Conservation (phyloP, 306 rosid genomes). For the Ormosia semicastrata region DNA sequence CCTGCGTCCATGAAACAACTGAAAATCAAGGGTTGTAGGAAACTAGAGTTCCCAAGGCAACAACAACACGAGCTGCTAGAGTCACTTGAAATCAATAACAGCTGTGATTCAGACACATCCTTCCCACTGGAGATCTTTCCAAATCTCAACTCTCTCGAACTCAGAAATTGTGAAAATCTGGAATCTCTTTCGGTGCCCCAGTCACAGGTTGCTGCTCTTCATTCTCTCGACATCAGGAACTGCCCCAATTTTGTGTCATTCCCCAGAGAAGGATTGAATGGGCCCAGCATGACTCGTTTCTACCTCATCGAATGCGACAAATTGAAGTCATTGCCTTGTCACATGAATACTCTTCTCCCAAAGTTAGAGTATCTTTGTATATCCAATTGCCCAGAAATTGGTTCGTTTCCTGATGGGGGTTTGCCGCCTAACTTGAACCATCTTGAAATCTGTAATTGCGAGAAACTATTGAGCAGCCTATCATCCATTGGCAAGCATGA, state of each 20-base stretch:
- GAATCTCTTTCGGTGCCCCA: background rate
- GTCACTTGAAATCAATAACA: background rate
- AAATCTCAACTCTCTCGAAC: background rate
- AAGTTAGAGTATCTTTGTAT: background rate
- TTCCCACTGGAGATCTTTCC: background rate
- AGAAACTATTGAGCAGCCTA: background rate
- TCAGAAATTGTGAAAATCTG: background rate
- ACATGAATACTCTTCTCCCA: background rate
- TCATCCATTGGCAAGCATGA: background rate
- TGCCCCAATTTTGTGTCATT: background rate
- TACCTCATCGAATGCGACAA: background rate
- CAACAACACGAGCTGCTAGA: background rate
- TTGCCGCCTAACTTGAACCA: background rate
- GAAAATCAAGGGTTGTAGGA: background rate
- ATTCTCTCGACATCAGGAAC: background rate
- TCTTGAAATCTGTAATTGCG: rapidly evolving
- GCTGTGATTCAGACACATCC: background rate
- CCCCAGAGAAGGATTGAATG: background rate
- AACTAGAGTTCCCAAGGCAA: background rate
- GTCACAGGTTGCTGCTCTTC: background rate
- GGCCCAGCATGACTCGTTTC: background rate
- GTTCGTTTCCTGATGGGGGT: background rate
- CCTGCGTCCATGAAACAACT: background rate
- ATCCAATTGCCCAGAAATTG: background rate
- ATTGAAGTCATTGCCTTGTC: background rate